phyloP scores from a whole-genome alignment of 768 basidiomycete genomes.

The Suillus spraguei region DNA sequence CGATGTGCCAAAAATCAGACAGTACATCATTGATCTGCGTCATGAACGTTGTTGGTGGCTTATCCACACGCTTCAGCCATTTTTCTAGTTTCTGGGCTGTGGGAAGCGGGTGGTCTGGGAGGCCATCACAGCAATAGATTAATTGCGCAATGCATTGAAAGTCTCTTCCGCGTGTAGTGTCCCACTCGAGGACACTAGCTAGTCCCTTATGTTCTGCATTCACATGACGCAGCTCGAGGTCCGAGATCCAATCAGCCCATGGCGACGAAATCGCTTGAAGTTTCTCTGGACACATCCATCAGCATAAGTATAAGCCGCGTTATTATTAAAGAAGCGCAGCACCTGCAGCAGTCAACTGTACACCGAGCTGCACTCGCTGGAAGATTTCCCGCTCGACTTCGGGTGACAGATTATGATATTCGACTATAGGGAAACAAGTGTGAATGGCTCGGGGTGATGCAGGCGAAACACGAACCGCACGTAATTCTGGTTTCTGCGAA shows the following conservation, averaged over 20 bases:
- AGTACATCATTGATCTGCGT: slow-evolving; percentile 55
- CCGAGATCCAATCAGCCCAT: slow-evolving; percentile 66
- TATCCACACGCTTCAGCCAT: slow-evolving; percentile 36
- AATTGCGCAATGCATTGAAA: slow-evolving; percentile 76
- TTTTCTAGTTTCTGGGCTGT: slow-evolving; percentile 59
- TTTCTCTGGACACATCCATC: slow-evolving; percentile 56
- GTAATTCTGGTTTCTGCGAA: slow-evolving; percentile 64
- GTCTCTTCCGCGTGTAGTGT: slow-evolving; percentile 69
- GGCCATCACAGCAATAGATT: slow-evolving; percentile 63
- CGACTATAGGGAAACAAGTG: slow-evolving; percentile 46
- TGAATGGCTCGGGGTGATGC: neutral
- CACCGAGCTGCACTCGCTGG: slow-evolving; percentile 81
- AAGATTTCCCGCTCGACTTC: slow-evolving; percentile 77
- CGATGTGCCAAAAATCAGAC: slow-evolving; percentile 55
- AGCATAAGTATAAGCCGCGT: neutral
- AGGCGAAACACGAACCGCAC: slow-evolving; percentile 51
- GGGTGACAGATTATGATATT: slow-evolving; percentile 59
- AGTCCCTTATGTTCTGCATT: slow-evolving; percentile 58
- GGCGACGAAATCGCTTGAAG: slow-evolving; percentile 76
- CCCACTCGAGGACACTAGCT: slow-evolving; percentile 56
- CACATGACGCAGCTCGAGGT: slow-evolving; percentile 60
- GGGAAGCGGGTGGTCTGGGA: slow-evolving; percentile 49
- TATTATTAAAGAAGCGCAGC: neutral
- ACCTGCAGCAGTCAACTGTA: slow-evolving; percentile 76
- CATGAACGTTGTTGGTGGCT: slow-evolving; percentile 53